Evolutionary conservation across 1,284 basidiomycete species (phyloP).

Genomic region (Ustilago xerochloae): DNA sequence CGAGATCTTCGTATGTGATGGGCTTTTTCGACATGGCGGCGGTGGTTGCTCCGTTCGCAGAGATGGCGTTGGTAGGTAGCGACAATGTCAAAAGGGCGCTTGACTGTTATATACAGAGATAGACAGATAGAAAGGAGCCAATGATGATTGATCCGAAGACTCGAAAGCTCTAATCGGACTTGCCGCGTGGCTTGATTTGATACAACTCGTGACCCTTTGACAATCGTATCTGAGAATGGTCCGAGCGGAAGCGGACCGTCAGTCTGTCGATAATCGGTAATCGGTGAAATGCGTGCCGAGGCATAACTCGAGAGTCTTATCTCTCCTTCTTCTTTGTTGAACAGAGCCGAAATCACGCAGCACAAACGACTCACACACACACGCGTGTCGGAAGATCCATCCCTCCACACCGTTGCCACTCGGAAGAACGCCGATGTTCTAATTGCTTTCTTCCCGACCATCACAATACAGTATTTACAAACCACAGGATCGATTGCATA

Average conservation of each 20-base stretch:
- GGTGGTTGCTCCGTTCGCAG: background rate
- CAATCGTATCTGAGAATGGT: constrained; percentile 3
- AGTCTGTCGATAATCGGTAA: too few species aligned
- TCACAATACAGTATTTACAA: background rate
- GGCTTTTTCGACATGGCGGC: constrained; percentile 25
- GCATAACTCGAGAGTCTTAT: constrained; percentile 17
- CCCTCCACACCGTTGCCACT: background rate
- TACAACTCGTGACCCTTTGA: constrained; percentile 10
- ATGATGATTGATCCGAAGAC: too few species aligned
- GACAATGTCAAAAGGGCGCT: too few species aligned
- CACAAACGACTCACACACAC: too few species aligned
- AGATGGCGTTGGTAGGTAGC: background rate
- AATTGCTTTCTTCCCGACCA: background rate
- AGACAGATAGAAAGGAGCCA: too few species aligned
- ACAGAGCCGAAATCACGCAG: constrained; percentile 4
- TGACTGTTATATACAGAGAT: too few species aligned
- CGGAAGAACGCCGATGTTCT: background rate
- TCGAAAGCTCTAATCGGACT: too few species aligned
- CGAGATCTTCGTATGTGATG: constrained; percentile 45
- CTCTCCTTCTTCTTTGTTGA: constrained; percentile 1
- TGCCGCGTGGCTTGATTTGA: background rate
- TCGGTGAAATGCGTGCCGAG: constrained; percentile 7
- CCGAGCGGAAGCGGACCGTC: constrained; percentile 10
- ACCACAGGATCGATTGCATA: background rate
- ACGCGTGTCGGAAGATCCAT: background rate